Conservation (phyloP, 371 early-diverging fungal species). For the Lichtheimia ramosa region DNA sequence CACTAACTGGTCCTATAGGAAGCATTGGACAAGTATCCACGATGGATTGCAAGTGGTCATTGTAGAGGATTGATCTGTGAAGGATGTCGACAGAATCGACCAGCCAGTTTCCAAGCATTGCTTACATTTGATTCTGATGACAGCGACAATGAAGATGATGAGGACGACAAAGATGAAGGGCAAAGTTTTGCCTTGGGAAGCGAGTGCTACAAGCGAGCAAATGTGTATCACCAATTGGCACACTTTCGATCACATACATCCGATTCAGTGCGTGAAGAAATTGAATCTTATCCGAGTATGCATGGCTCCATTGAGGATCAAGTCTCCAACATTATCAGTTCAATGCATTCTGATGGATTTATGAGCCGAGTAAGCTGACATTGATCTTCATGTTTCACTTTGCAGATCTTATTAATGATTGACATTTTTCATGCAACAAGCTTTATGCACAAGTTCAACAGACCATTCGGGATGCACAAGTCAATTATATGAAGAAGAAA, state of each 20-base stretch:
- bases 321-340: conserved; percentile 1
- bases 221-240: conserved; percentile 20
- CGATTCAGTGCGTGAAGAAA: conserved; percentile 14
- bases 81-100: conserved; percentile 19
- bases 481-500: background rate
- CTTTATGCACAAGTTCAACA: conserved; percentile 4
- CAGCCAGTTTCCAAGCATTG: conserved; percentile 7
- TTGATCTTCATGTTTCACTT: background rate
- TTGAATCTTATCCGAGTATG: conserved; percentile 5
- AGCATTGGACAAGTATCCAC: conserved; percentile 19
- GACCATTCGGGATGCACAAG: background rate
- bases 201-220: conserved; percentile 20
- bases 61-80: conserved; percentile 8
- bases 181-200: conserved; percentile 15
- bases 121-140: conserved; percentile 10
- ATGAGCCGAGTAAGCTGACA: conserved; percentile 2
- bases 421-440: background rate
- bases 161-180: background rate
- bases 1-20: background rate
- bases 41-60: conserved; percentile 1
- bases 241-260: conserved; percentile 21
- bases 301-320: background rate
- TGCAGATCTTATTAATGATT: background rate
- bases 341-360: conserved; percentile 10
- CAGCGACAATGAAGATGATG: background rate